Evolutionary conservation across 1,284 basidiomycete species (phyloP).

Genomic region (Cystobasidiaceae sp.): DNA sequence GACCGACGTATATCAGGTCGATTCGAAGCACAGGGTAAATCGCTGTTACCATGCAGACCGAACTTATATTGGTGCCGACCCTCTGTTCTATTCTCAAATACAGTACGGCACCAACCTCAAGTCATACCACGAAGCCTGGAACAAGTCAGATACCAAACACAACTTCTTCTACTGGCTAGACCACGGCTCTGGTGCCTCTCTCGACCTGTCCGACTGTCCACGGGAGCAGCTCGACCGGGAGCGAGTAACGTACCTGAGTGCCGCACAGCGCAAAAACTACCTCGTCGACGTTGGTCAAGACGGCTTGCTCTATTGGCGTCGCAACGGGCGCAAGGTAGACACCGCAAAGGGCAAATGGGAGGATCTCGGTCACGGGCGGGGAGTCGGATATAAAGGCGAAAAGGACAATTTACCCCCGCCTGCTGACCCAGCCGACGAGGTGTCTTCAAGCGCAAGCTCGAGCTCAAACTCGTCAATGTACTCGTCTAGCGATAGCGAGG

Average conservation of each 20-base stretch:
- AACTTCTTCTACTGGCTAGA: slow-evolving; percentile 66
- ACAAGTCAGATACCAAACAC: slow-evolving; percentile 58
- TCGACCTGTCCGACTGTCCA: slow-evolving; percentile 62
- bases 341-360: slow-evolving; percentile 55
- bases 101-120: slow-evolving; percentile 62
- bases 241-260: slow-evolving; percentile 57
- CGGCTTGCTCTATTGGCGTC: slow-evolving; percentile 67
- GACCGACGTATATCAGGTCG: neutral
- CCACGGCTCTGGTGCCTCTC: slow-evolving; percentile 53
- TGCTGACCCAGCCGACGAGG: neutral
- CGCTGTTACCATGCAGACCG: too few relatives aligned
- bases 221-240: slow-evolving; percentile 65
- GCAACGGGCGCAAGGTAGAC: slow-evolving; percentile 56
- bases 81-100: too few relatives aligned
- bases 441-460: slow-evolving; percentile 31
- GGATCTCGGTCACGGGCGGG: slow-evolving; percentile 57
- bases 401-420: slow-evolving; percentile 29
- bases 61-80: too few relatives aligned
- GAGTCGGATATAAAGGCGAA: slow-evolving; percentile 51
- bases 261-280: slow-evolving; percentile 67
- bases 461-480: slow-evolving; percentile 31
- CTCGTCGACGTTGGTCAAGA: slow-evolving; percentile 59
- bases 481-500: slow-evolving; percentile 28
- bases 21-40: neutral
- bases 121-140: slow-evolving; percentile 53